Evolutionary conservation across 768 basidiomycete species (phyloP), one percentile per base, ranked within the genome.

Genomic region (Baorangia bicolor): DNA sequence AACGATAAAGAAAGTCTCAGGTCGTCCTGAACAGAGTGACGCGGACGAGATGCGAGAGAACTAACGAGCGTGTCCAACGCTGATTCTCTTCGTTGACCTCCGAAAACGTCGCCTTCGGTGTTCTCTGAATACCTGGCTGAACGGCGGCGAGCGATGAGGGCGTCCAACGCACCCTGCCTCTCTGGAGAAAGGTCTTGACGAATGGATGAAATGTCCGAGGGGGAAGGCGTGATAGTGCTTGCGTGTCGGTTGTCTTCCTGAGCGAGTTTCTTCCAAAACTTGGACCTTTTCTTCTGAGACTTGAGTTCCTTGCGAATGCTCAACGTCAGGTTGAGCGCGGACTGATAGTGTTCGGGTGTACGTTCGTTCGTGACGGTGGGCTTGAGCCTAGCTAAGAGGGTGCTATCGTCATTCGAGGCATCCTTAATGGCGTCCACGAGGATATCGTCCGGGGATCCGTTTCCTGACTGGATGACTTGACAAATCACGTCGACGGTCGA

Each of bases 221-320:
- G 62, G 3, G 68, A 70, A 13, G 72, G 70, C 0, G 72, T 72
- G 40, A 72, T 39, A 1, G 38, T 57, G 27, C 33, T 53, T 42
- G 58, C 35, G 12, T 70, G 58, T 43, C 43, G 50, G 44, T 45
- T 55, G 51, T 72, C 65, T 56, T 69, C 71, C 46, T 74, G 68
- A 18, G 78, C 78, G 13, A 75, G 63, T 25, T 67, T 73, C 64
- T 78, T 80, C 77, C 77, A 81, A 40, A 77, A 81, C 45, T 77
- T 78, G 56, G 73, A 64, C 33, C 67, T 64, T 51, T 79, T 81
- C 66, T 68, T 78, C 50, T 71, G 71, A 39, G 75, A 70, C 35
- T 71, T 74, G 44, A 80, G 75, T 49, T 79, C 75, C 52, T 71
- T 74, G 46, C 80, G 74, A 44, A 75, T 66, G 48, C 73, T 75